A percentile compares a stretch with the other conserved stretches of the same genome.
Evolutionary conservation across 2,329 filamentous ascomycete genomes (phyloP).

Genomic region (Aspergillus sp.): DNA sequence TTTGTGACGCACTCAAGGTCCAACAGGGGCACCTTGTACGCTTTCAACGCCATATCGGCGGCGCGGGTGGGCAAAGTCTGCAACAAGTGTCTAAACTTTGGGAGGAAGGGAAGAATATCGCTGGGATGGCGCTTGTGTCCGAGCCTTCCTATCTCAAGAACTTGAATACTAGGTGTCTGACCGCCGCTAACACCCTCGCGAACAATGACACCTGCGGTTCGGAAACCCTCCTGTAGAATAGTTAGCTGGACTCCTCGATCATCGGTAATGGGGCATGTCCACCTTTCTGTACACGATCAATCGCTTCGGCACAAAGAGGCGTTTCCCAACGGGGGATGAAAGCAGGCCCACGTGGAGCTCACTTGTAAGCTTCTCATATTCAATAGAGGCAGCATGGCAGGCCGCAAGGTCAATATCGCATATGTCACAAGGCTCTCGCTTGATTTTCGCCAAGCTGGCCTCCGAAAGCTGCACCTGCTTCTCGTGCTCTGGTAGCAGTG

Average conservation of each 20-base stretch:
- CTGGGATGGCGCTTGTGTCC: slow-evolving; percentile 71
- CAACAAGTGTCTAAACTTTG: slow-evolving; percentile 68
- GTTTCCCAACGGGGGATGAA: slow-evolving; percentile 76
- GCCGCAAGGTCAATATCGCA: slow-evolving; percentile 79
- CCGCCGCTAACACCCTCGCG: slow-evolving; percentile 71
- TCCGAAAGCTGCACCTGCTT: slow-evolving; percentile 91
- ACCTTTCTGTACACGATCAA: slow-evolving; percentile 77
- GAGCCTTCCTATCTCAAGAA: slow-evolving; percentile 73
- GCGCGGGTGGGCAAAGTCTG: slow-evolving; percentile 66
- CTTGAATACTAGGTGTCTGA: slow-evolving; percentile 68
- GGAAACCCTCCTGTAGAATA: slow-evolving; percentile 66
- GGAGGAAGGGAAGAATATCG: slow-evolving; percentile 84
- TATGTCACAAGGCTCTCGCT: slow-evolving; percentile 76
- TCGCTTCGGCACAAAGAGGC: slow-evolving; percentile 73
- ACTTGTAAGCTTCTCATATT: slow-evolving; percentile 74
- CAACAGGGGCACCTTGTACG: slow-evolving; percentile 67
- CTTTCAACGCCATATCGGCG: slow-evolving; percentile 68
- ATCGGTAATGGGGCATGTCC: slow-evolving; percentile 13
- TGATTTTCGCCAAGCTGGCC: slow-evolving; percentile 86
- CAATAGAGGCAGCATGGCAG: slow-evolving; percentile 80
- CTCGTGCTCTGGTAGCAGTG: slow-evolving; percentile 89
- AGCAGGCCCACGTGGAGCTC: slow-evolving; percentile 77
- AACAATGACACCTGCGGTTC: slow-evolving; percentile 77
- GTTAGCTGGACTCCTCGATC: slow-evolving; percentile 21
- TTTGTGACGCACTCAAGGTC: slow-evolving; percentile 85